Conservation (phyloP, 768 basidiomycete species). For the Rhodotorula kratochvilovae region DNA sequence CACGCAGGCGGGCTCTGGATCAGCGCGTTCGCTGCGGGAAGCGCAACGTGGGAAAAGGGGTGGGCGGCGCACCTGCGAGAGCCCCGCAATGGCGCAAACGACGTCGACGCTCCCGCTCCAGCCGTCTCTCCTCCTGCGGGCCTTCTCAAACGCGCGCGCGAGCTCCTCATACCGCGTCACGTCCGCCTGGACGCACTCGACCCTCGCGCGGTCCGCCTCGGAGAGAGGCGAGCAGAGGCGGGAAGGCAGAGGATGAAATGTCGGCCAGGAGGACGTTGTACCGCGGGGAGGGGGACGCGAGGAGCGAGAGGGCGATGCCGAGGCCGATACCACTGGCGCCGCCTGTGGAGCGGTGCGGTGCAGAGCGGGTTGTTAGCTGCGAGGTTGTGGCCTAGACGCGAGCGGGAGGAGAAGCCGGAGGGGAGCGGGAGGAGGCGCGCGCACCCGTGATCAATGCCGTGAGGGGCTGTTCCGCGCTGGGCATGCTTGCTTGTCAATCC, state of each 20-base stretch:
- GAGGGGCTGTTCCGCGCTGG: too few relatives aligned
- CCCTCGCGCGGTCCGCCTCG: neutral
- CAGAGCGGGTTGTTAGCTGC: too few relatives aligned
- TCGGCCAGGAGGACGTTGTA: constrained; percentile 10
- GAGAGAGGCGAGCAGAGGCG: neutral
- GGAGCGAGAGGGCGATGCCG: neutral
- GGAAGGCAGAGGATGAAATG: neutral
- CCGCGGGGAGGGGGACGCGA: neutral
- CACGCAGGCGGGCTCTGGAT: too few relatives aligned
- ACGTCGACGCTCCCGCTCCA: constrained; percentile 1
- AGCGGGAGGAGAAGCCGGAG: too few relatives aligned
- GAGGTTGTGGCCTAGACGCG: too few relatives aligned
- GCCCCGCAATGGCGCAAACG: neutral
- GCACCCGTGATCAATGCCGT: too few relatives aligned
- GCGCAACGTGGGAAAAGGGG: too few relatives aligned
- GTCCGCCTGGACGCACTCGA: neutral
- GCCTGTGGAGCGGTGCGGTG: neutral
- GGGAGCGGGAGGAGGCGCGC: too few relatives aligned
- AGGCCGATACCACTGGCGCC: neutral
- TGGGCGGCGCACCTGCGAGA: neutral
- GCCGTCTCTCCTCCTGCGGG: neutral
- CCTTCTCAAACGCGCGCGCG: neutral
- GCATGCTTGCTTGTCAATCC: too few relatives aligned
- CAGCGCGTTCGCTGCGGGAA: too few relatives aligned
- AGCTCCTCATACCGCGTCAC: constrained; percentile 1